Percentiles rank a stretch among this genome's conserved stretches.
Evolutionary conservation across 1,284 basidiomycete species (phyloP).

Genomic region (Irpex sp.): DNA sequence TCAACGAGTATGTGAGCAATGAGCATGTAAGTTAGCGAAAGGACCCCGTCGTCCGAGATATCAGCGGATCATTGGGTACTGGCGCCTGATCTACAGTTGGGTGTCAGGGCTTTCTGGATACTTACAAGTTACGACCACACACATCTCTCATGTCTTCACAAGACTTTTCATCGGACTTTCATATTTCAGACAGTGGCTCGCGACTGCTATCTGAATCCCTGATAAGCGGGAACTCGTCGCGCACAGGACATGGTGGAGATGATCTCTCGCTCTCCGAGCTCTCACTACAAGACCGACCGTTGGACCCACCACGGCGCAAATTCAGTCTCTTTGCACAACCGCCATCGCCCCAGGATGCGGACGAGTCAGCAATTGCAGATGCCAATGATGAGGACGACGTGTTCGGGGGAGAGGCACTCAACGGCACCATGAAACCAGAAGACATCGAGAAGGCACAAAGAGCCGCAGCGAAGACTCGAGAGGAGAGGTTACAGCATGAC

Average conservation of each 20-base stretch:
- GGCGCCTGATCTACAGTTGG: not conserved
- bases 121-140: not conserved
- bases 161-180: conserved; percentile 32
- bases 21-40: too few relatives aligned
- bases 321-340: conserved; percentile 41
- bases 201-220: conserved; percentile 51
- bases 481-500: conserved; percentile 72
- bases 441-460: conserved; percentile 24
- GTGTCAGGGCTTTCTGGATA: too few relatives aligned
- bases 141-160: not conserved
- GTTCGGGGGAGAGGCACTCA: conserved; percentile 19
- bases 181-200: conserved; percentile 35
- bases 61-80: not conserved
- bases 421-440: conserved; percentile 27
- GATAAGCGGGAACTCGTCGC: conserved; percentile 27
- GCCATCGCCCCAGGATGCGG: conserved; percentile 5
- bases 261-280: conserved; percentile 65
- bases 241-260: conserved; percentile 43
- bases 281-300: conserved; percentile 40
- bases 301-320: conserved; percentile 21
- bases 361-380: conserved; percentile 24
- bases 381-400: conserved; percentile 26
- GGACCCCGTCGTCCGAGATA: too few relatives aligned
- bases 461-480: conserved; percentile 43
- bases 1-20: too few relatives aligned